These are phyloP conservation scores for Glutinoglossum americanum DNA, from an alignment of 495 filamentous ascomycete species.

Conservation along the genomic window DNA sequence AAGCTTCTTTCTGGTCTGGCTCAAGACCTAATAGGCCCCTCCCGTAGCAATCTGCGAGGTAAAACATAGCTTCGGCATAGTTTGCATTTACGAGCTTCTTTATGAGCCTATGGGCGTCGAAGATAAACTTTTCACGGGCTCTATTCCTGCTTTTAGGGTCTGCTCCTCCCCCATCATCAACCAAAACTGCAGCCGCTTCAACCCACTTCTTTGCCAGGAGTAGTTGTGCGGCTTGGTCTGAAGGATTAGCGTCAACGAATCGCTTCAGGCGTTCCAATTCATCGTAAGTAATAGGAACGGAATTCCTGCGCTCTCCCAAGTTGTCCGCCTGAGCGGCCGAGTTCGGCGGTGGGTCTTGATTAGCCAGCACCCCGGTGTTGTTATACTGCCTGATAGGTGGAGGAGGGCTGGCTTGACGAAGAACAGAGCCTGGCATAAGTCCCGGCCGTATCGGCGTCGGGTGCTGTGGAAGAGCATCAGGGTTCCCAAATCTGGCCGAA, in stretches of 20 bases:
- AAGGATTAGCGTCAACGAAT: conserved; percentile 41
- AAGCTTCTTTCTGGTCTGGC: conserved; percentile 72
- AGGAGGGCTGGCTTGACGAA: conserved; percentile 30
- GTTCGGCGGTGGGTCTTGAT: conserved; percentile 16
- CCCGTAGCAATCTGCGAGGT: conserved; percentile 74
- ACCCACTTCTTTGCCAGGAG: conserved; percentile 64
- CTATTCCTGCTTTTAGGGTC: conserved; percentile 56
- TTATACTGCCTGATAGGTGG: conserved; percentile 55
- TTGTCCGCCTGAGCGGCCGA: conserved; percentile 13
- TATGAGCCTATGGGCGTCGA: conserved; percentile 73
- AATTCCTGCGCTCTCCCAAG: conserved; percentile 12
- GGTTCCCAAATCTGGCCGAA: neutral
- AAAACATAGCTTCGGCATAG: conserved; percentile 79
- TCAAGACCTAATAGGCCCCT: conserved; percentile 49
- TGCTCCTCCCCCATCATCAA: conserved; percentile 40
- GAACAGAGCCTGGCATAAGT: conserved; percentile 33
- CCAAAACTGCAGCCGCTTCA: conserved; percentile 60
- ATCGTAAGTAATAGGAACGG: conserved; percentile 43
- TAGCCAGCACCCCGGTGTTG: conserved; percentile 19
- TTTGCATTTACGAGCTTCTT: conserved; percentile 56
- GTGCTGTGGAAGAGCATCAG: conserved; percentile 39
- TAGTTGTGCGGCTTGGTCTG: conserved; percentile 48
- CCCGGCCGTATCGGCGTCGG: conserved; percentile 66
- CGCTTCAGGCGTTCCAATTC: conserved; percentile 58
- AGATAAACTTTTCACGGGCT: conserved; percentile 60